Conservation (phyloP, 2,329 filamentous ascomycete species). For the Lizonia empirigonia region DNA sequence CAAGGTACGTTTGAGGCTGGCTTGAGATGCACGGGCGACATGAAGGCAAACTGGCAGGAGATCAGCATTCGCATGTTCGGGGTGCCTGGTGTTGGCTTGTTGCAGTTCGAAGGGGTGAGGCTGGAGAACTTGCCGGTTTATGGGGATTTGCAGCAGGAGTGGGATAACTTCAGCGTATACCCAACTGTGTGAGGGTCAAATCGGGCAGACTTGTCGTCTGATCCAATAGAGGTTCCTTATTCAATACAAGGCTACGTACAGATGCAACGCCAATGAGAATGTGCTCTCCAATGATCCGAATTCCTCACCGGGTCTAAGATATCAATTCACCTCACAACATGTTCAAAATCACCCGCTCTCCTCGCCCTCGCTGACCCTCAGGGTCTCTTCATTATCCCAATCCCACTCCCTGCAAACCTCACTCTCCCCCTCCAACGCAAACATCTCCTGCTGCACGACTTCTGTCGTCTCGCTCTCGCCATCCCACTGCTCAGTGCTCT, state of each 20-base stretch:
- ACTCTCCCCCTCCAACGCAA: conserved; percentile 15
- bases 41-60: background rate
- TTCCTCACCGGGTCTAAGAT: no score
- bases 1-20: background rate
- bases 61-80: background rate
- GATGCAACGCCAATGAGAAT: no score
- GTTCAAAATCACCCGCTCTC: conserved; percentile 16
- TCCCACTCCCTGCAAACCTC: conserved; percentile 15
- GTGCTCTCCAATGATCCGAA: no score
- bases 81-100: background rate
- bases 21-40: background rate
- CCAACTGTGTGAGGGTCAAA: no score
- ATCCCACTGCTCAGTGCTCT: conserved; percentile 12
- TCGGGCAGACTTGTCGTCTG: no score
- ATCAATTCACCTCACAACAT: no score
- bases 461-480: conserved; percentile 20
- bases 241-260: no score
- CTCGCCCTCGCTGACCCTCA: conserved; percentile 16
- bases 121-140: background rate
- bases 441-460: conserved; percentile 17
- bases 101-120: background rate
- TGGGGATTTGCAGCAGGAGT: background rate
- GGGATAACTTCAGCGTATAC: background rate
- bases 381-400: conserved; percentile 19
- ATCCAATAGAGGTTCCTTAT: no score